Conservation (phyloP, 768 basidiomycete species). For the Mycena venus region DNA sequence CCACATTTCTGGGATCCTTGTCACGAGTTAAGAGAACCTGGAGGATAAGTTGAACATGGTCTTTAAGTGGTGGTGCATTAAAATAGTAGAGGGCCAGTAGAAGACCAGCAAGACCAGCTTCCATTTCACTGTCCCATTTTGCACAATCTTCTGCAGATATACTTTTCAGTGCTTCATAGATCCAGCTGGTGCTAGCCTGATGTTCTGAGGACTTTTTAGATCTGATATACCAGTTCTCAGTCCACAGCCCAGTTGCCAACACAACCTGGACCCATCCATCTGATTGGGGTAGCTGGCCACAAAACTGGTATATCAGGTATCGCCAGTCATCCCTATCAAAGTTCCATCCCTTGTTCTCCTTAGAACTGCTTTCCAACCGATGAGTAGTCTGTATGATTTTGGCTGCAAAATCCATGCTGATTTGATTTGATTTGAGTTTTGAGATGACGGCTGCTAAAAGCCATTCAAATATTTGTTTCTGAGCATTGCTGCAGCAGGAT, state of each 20-base stretch:
- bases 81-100: not conserved
- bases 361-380: not conserved
- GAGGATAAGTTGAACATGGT: not conserved
- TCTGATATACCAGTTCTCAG: too few species aligned
- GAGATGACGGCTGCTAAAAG: not conserved
- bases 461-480: not conserved
- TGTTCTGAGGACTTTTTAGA: too few species aligned
- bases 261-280: too few species aligned
- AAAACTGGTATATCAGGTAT: too few species aligned
- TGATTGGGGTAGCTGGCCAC: too few species aligned
- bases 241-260: too few species aligned
- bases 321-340: too few species aligned
- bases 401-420: not conserved
- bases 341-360: too few species aligned
- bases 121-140: not conserved
- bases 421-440: not conserved
- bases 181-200: too few species aligned
- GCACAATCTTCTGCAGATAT: too few species aligned
- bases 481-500: too few species aligned
- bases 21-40: not conserved
- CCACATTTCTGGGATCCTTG: not conserved
- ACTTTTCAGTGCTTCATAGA: not conserved
- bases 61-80: not conserved
- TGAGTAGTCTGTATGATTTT: not conserved
- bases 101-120: not conserved